Conservation (phyloP, 1,284 basidiomycete genomes). For the Cutaneotrichosporon cutaneum region DNA sequence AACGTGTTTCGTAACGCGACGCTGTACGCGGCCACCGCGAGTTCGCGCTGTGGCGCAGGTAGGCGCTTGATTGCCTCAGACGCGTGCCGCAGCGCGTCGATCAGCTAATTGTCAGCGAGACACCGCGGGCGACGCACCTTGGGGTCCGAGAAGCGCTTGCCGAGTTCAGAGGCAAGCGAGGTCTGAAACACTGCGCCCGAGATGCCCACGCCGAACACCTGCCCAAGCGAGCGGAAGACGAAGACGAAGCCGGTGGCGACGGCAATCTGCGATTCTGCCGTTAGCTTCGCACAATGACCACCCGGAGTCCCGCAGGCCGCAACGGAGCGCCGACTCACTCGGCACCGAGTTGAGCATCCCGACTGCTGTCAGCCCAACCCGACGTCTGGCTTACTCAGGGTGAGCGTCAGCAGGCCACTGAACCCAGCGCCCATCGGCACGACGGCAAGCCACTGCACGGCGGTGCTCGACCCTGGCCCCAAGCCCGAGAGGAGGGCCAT, state of each 20-base stretch:
- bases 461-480: not conserved
- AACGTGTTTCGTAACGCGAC: constrained; percentile 31
- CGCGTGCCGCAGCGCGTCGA: constrained; percentile 29
- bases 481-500: constrained; percentile 27
- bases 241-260: constrained; percentile 33
- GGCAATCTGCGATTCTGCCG: constrained; percentile 28
- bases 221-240: constrained; percentile 34
- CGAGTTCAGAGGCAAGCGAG: constrained; percentile 24
- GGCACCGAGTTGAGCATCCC: constrained; percentile 34
- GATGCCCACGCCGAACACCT: constrained; percentile 35
- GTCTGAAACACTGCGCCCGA: constrained; percentile 35
- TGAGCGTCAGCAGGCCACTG: constrained; percentile 31
- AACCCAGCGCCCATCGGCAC: constrained; percentile 37
- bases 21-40: constrained; percentile 30
- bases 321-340: constrained; percentile 15
- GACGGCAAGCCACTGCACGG: constrained; percentile 13
- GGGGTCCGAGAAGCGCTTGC: constrained; percentile 21
- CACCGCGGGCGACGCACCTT: constrained; percentile 17
- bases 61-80: constrained; percentile 28
- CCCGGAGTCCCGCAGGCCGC: not conserved
- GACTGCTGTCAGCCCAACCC: constrained; percentile 14
- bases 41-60: constrained; percentile 17
- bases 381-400: constrained; percentile 29
- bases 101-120: constrained; percentile 14
- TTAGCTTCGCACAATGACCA: not conserved